Conservation (phyloP, 345 rosid species). For the Aethionema arabicum region DNA sequence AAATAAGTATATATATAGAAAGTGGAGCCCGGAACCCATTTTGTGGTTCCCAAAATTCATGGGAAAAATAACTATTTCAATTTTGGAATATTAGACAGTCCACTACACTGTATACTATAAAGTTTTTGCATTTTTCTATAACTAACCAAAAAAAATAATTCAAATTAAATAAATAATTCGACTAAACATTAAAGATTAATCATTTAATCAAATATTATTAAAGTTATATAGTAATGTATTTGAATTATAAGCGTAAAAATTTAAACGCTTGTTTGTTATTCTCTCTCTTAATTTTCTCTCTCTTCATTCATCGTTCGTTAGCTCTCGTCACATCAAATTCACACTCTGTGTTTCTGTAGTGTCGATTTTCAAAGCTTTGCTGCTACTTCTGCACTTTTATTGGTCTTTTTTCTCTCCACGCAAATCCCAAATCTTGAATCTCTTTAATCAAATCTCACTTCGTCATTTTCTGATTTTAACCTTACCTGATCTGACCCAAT, state of each 20-base stretch:
- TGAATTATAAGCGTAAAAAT: too few species aligned
- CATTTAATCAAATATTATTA: too few species aligned
- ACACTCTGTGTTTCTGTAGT: slow-evolving; percentile 22
- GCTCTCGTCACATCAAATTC: slow-evolving; percentile 37
- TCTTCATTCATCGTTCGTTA: slow-evolving; percentile 15
- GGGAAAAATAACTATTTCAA: slow-evolving; percentile 11
- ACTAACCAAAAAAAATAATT: slow-evolving; percentile 15
- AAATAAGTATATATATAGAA: neutral
- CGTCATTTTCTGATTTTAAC: slow-evolving; percentile 5
- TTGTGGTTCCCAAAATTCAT: slow-evolving; percentile 33
- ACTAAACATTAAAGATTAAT: neutral
- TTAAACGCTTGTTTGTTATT: neutral
- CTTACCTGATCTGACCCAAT: slow-evolving; percentile 32
- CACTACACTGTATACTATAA: slow-evolving; percentile 32
- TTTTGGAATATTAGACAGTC: slow-evolving; percentile 24
- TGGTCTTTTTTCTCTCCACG: slow-evolving; percentile 20
- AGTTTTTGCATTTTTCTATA: slow-evolving; percentile 34
- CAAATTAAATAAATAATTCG: neutral
- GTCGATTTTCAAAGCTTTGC: slow-evolving; percentile 8
- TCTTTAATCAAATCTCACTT: neutral
- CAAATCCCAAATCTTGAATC: slow-evolving; percentile 27
- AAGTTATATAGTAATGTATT: too few species aligned
- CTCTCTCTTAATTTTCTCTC: neutral
- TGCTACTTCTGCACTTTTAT: slow-evolving; percentile 19
- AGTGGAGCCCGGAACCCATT: slow-evolving; percentile 33